These are phyloP conservation scores for Zygosaccharomyces kombuchaensis DNA, from an alignment of 805 yeast species.

Conservation along the genomic window DNA sequence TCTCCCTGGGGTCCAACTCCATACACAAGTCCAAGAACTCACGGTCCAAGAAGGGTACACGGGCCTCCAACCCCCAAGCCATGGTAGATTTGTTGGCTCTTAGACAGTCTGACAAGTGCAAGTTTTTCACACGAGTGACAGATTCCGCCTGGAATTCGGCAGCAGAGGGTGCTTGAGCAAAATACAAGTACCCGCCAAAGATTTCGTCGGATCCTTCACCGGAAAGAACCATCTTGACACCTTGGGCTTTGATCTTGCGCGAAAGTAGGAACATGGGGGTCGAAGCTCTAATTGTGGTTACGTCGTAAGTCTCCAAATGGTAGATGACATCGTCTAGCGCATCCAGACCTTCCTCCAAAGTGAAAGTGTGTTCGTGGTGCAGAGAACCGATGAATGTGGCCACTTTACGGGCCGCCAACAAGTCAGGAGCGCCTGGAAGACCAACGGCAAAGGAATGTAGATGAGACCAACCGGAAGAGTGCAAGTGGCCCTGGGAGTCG, in stretches of 20 bases:
- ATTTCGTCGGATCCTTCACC: slow-evolving; percentile 99
- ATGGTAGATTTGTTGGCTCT: slow-evolving; percentile 99
- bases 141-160: slow-evolving; percentile 93
- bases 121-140: slow-evolving; percentile 93
- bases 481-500: slow-evolving; percentile 81
- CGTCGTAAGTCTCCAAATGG: slow-evolving; percentile 97
- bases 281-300: slow-evolving; percentile 97
- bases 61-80: slow-evolving; percentile 99
- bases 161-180: slow-evolving; percentile 93
- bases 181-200: slow-evolving; percentile 97
- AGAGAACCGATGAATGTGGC: slow-evolving; percentile 94
- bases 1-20: slow-evolving; percentile 93
- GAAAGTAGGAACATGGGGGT: slow-evolving; percentile 97
- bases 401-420: slow-evolving; percentile 91
- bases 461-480: slow-evolving; percentile 69
- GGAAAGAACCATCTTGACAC: slow-evolving; percentile 97
- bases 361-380: slow-evolving; percentile 97
- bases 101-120: slow-evolving; percentile 94
- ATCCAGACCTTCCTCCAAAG: slow-evolving; percentile 94
- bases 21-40: slow-evolving; percentile 85
- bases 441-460: slow-evolving; percentile 97
- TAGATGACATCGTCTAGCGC: slow-evolving; percentile 90
- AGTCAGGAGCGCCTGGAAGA: slow-evolving; percentile 96
- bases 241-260: slow-evolving; percentile 98
- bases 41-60: slow-evolving; percentile 98